Base-by-base conservation (phyloP, 352 stramenopile genomes). In the Pythium guiyangense region DNA sequence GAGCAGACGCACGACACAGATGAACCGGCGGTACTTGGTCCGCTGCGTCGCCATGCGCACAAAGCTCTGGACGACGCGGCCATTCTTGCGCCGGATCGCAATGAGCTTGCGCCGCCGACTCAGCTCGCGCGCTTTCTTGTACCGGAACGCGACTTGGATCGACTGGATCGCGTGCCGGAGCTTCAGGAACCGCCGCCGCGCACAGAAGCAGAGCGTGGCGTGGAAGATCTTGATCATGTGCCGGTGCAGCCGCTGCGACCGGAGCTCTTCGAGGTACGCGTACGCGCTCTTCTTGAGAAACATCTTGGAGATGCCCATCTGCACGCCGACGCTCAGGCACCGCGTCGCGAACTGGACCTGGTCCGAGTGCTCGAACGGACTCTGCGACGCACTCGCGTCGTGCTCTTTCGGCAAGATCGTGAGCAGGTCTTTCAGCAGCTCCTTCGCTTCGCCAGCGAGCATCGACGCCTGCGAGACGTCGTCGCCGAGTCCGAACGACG, bases 251-350 rank as follows among this genome's bases (percentile, higher is more conserved):
- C 74, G 69, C 44, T 88, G 68, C 1, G 77, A 73, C 14, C 82
- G 90, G 67, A 98, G 84, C 14, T 89, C 69, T 64, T 98, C 92
- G 12, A 99, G 76, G 43, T 92, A 92, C 26, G 94, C 84, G 31
- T 96, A 96, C 18, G 96, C 83, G 48, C 84, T 70, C 57, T 91
- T 87, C 50, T 96, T 96, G 43, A 99, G 64, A 64, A 99, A 99
- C 57, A 98, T 96, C 69, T 99, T 99, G 2, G 94, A 92, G 52
- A 89, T 86, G 26, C 96, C 96, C 70, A 98, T 96, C 66, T 99
- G 95, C 60, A 90, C 59, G 12, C 81, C 81, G 18, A 79, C 78
- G 0, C 65, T 39, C n/a, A 88, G 70, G 34, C 79, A 93, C 40
- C 71, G 67, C 6, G 68, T 77, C 3, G 73, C 62, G 43, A 92